Evolutionary conservation across 305 asterid genomes (phyloP).

Genomic region (Rubia peregrina): DNA sequence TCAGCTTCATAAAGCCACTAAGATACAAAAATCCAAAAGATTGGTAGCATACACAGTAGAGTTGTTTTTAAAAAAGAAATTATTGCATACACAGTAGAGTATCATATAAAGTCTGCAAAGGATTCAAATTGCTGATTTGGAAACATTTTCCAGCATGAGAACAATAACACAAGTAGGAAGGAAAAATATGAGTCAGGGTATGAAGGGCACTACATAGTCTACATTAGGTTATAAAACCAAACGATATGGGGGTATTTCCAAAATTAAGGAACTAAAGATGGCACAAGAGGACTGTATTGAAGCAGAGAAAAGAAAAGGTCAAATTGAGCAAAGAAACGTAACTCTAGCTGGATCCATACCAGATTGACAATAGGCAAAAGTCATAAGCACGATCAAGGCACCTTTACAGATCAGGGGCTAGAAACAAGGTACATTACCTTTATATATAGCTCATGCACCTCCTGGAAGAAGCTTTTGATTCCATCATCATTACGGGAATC

Average conservation of each 20-base stretch:
- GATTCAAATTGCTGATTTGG: neutral
- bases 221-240: neutral
- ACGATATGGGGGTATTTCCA: neutral
- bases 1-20: neutral
- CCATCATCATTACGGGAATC: constrained; percentile 95
- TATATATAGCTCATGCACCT: constrained; percentile 82
- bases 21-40: neutral
- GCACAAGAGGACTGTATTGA: neutral
- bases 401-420: neutral
- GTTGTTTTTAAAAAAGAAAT: neutral
- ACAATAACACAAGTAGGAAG: neutral
- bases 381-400: neutral
- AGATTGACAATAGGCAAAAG: neutral
- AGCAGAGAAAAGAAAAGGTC: neutral
- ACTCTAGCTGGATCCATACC: neutral
- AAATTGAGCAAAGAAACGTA: neutral
- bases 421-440: constrained; percentile 37
- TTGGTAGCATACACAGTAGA: neutral
- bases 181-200: too few relatives aligned
- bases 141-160: neutral
- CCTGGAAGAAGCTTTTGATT: constrained; percentile 88
- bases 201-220: too few relatives aligned
- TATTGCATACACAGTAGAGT: neutral
- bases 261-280: neutral
- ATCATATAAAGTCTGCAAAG: neutral